Evolutionary conservation across 2,329 filamentous ascomycete species (phyloP), one percentile per base, ranked within the genome.

Genomic region (Colletotrichum orbiculare): DNA sequence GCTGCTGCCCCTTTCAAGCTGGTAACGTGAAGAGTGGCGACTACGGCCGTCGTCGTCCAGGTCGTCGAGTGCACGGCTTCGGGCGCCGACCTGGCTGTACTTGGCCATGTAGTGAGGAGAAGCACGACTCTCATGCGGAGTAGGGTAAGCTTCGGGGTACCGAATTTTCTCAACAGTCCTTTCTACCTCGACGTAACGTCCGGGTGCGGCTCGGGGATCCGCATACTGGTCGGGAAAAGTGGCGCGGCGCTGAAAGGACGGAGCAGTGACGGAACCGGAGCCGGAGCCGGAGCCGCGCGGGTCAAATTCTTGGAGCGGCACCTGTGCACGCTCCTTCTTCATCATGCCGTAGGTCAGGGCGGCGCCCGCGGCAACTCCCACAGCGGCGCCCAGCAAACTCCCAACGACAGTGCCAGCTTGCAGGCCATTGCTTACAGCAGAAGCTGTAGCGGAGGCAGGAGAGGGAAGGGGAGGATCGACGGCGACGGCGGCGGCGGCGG

Each of bases 381-480:
- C 92, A 13, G 92, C 92, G 38, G 91, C 92, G 47, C 92, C 93
- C 53, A 97, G 83, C 10, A 96, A 81, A 8, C 91, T 91, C 8
- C 93, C 91, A 49, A 96, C 83, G 46, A 94, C 83, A 17, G 87
- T 86, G 69, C 89, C 89, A 45, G 87, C 83, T 54, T 82, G 83
- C 43, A 86, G 78, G 49, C 4, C 46, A 13, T 54, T 49, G 60
- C 41, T 64, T 8, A 42, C 10, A 15, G 11, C 6, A 13, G 55
- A 39, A 33, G 43, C 33, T 9, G 53, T 34, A 9, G 5, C 85
- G 79, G 49, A 35, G 11, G 61, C 71, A 75, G 15, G 76, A 73
- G 57, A 69, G 75, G 35, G 77, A 25, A 25, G 25, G 25, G 25
- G 25, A 5, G 4, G 25, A 25, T 25, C 25, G 25, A 17, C 17